These are phyloP conservation scores for Amaranthus hypochondriacus DNA, from an alignment of 148 eudicot species.

Conservation along the genomic window DNA sequence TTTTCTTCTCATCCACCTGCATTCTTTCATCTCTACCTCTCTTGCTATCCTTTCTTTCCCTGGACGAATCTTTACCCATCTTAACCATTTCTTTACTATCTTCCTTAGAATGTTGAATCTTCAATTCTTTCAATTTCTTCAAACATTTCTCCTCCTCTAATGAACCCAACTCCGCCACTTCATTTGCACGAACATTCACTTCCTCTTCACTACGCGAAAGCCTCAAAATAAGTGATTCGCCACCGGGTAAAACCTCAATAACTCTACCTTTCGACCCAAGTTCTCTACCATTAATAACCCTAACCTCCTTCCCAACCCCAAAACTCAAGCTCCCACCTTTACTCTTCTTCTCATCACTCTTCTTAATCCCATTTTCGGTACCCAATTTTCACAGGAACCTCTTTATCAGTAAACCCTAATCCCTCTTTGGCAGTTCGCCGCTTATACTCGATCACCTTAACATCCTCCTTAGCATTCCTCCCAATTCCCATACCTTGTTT, in stretches of 20 bases:
- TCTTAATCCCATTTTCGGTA: background rate
- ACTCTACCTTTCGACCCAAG: constrained; percentile 56
- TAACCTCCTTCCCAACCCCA: constrained; percentile 43
- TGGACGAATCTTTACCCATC: constrained; percentile 18
- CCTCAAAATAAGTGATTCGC: constrained; percentile 42
- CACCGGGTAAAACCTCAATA: constrained; percentile 33
- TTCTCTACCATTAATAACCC: constrained; percentile 54
- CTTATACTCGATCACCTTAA: constrained; percentile 50
- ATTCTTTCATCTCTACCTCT: constrained; percentile 31
- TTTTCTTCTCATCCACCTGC: constrained; percentile 24
- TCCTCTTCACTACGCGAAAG: constrained; percentile 38
- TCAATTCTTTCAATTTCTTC: constrained; percentile 59
- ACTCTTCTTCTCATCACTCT: constrained; percentile 18
- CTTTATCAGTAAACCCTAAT: constrained; percentile 49
- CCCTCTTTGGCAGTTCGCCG: constrained; percentile 60
- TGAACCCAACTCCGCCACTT: constrained; percentile 68
- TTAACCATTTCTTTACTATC: constrained; percentile 11
- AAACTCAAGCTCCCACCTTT: background rate
- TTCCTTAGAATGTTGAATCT: constrained; percentile 30
- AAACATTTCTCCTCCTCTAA: constrained; percentile 64
- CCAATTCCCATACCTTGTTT: constrained; percentile 79
- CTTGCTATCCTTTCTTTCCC: constrained; percentile 35
- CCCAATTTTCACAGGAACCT: constrained; percentile 13
- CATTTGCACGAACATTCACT: constrained; percentile 39
- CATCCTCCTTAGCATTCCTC: constrained; percentile 64